Percentiles rank a stretch among this genome's conserved stretches.
Conservation (phyloP, 2,329 filamentous ascomycete species). For the Leptodontidium sp. region DNA sequence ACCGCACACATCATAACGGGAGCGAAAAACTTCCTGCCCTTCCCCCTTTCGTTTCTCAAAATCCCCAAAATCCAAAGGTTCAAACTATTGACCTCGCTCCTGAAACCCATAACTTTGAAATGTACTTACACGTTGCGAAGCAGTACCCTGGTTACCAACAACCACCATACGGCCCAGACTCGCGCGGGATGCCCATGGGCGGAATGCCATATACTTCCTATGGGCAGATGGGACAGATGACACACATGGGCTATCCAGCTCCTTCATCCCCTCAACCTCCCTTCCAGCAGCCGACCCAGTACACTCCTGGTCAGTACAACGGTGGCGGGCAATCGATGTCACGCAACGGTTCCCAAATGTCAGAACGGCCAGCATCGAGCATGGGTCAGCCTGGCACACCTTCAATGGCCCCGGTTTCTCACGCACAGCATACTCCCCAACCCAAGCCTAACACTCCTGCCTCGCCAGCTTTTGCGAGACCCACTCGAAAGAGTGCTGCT, state of each 20-base stretch:
- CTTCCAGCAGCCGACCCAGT: constrained; percentile 54
- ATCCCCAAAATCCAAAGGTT: constrained; percentile 40
- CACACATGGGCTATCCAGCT: constrained; percentile 53
- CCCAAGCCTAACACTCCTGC: constrained; percentile 55
- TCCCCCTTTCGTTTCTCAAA: constrained; percentile 36
- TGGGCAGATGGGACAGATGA: constrained; percentile 57
- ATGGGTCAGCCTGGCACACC: constrained; percentile 48
- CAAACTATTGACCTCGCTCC: constrained; percentile 66
- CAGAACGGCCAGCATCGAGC: constrained; percentile 63
- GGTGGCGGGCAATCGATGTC: constrained; percentile 75
- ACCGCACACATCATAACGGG: constrained; percentile 36
- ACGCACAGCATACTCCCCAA: constrained; percentile 66
- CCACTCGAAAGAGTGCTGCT: constrained; percentile 68
- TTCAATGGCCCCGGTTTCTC: constrained; percentile 43
- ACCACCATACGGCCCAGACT: constrained; percentile 51
- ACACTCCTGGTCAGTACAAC: constrained; percentile 47
- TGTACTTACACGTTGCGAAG: constrained; percentile 62
- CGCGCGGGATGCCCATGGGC: constrained; percentile 51
- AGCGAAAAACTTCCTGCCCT: constrained; percentile 25
- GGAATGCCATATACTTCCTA: constrained; percentile 50
- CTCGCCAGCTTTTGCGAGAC: constrained; percentile 45
- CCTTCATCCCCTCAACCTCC: constrained; percentile 55
- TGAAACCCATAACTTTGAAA: constrained; percentile 74
- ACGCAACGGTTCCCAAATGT: constrained; percentile 81
- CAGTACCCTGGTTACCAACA: constrained; percentile 67